Base-by-base conservation (phyloP, 1,139 yeast species). In the Nakaseomyces sp. region DNA sequence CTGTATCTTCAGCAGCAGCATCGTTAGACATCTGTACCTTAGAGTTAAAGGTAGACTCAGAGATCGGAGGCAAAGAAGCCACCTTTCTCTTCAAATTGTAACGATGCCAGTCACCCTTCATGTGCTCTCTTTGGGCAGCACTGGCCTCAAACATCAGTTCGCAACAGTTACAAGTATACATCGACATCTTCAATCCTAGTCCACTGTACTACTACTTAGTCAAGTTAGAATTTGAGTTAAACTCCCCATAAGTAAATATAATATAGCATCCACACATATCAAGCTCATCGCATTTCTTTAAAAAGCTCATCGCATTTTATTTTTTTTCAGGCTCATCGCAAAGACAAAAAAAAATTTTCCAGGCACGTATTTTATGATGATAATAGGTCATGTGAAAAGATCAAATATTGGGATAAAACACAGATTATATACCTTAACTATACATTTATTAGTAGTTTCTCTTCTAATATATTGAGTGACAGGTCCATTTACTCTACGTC, bases 51-150 rank as follows among this genome's bases (percentile, higher is more conserved):
- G 78, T 70, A 39, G 78, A 81, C 13, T 94, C 83, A 12, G 79
- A 69, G 44, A 91, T 84, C 1, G 95, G 77, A 9, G 94, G 89
- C 51, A 91, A 69, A 43, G 77, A 78, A 0, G 97, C 96, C 19
- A 91, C 97, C 62, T 95, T 72, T 66, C 98, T 76, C 65, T 91
- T 91, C 57, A 91, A 72, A 61, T 91, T 91, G 64, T 91, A 91
- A 55, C 98, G 73, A 64, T 83, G 93, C 93, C 93, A 83, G 48
- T 82, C 93, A 3, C 84, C 70, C 58, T 86, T 87, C 97, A 91
- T 91, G 59, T 91, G 98, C 45, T 74, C 71, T 55, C 97, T 73
- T 67, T 91, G 98, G 50, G 78, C 73, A 46, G 81, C 88, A 5
- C 95, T 81, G 15, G 81, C 71, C 15, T 81, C 77, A 58, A 91